Evolutionary conservation across 164 flowering plant genomes (phyloP).

Genomic region (Nelumbo lutea): DNA sequence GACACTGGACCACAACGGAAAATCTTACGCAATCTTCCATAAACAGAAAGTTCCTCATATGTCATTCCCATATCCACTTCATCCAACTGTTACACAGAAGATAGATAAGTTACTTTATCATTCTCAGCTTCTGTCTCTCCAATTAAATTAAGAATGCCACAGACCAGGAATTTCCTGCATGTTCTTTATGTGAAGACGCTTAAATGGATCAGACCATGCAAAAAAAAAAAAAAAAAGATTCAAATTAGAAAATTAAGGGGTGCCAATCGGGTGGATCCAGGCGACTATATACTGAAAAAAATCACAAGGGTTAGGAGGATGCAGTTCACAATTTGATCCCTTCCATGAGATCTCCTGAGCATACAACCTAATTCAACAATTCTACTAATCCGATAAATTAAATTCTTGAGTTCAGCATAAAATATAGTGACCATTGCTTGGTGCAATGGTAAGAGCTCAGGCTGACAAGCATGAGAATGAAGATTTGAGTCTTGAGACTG

Average conservation of each 20-base stretch:
- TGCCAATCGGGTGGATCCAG: neutral
- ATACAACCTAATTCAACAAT: neutral
- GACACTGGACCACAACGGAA: conserved; percentile 94
- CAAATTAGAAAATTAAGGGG: neutral
- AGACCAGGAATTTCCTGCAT: neutral
- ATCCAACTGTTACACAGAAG: conserved; percentile 55
- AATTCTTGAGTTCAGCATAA: neutral
- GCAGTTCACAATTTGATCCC: neutral
- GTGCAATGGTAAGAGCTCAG: no score
- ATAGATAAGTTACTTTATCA: neutral
- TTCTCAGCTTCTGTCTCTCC: neutral
- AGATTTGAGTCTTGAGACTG: no score
- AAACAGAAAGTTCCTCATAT: conserved; percentile 88
- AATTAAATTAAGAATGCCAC: neutral
- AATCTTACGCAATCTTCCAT: conserved; percentile 85
- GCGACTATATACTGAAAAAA: neutral
- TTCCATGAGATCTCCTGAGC: neutral
- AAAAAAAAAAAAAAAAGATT: no score
- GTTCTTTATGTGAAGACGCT: neutral
- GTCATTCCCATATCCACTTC: conserved; percentile 99
- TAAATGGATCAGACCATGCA: neutral
- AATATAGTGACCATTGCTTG: no score
- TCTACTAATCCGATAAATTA: neutral
- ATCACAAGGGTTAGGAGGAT: neutral
- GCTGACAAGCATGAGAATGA: no score